Conservation (phyloP, 2,329 filamentous ascomycete genomes). For the Fusarium poae region DNA sequence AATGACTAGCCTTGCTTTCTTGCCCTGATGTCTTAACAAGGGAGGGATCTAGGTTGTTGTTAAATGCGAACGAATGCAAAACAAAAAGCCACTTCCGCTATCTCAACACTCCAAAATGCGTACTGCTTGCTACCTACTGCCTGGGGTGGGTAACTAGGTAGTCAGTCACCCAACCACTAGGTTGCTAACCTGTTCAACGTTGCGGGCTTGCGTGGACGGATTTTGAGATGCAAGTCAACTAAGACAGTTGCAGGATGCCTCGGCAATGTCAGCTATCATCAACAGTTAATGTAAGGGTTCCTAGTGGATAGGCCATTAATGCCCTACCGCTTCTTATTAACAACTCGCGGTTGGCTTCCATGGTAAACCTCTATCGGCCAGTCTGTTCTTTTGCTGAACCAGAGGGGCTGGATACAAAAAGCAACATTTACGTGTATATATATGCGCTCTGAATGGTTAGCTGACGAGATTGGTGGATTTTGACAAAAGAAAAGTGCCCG, state of each 20-base stretch:
- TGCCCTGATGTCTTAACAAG: neutral
- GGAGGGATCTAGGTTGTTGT: slow-evolving; percentile 1
- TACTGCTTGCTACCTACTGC: neutral
- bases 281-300: neutral
- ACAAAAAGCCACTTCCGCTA: slow-evolving; percentile 19
- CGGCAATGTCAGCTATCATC: slow-evolving; percentile 20
- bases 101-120: neutral
- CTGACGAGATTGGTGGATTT: slow-evolving; percentile 25
- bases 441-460: neutral
- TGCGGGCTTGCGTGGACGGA: neutral
- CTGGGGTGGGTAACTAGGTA: no score
- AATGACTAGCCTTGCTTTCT: neutral
- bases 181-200: neutral
- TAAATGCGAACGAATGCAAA: neutral
- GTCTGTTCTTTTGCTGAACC: slow-evolving; percentile 2
- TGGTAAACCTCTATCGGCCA: slow-evolving; percentile 9
- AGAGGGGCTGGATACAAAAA: slow-evolving; percentile 19
- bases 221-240: slow-evolving; percentile 21
- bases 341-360: slow-evolving; percentile 21
- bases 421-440: slow-evolving; percentile 16
- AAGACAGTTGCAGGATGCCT: slow-evolving; percentile 38
- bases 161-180: neutral
- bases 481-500: slow-evolving; percentile 28
- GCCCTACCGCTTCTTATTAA: neutral
- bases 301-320: neutral